Conservation (phyloP, 192 early-diverging fungal species). For the Coemansia sp. region DNA sequence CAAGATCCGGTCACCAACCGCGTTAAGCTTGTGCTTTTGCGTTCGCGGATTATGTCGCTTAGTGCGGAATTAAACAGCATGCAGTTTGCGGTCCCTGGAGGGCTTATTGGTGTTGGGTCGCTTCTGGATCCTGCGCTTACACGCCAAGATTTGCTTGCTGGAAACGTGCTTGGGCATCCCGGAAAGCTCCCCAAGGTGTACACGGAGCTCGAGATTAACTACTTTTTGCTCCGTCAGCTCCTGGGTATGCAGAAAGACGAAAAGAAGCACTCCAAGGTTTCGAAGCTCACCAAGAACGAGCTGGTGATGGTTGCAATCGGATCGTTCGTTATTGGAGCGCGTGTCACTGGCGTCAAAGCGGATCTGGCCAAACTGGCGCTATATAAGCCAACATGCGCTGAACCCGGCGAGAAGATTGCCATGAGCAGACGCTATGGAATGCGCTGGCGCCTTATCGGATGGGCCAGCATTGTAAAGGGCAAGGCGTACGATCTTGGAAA, state of each 20-base stretch:
- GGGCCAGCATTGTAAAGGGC: conserved; percentile 94
- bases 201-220: conserved; percentile 95
- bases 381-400: conserved; percentile 89
- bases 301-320: conserved; percentile 97
- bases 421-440: conserved; percentile 93
- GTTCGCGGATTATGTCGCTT: conserved; percentile 84
- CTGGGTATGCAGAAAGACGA: conserved; percentile 96
- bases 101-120: conserved; percentile 98
- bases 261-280: conserved; percentile 97
- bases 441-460: conserved; percentile 99
- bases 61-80: conserved; percentile 87
- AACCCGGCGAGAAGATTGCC: conserved; percentile 94
- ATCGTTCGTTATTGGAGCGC: conserved; percentile 89
- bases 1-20: conserved; percentile 82
- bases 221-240: conserved; percentile 92
- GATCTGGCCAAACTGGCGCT: conserved; percentile 94
- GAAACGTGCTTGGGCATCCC: conserved; percentile 89
- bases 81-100: conserved; percentile 98
- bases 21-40: conserved; percentile 80
- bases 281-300: conserved; percentile 91
- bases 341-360: conserved; percentile 90
- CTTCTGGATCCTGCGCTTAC: conserved; percentile 93
- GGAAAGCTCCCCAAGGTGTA: conserved; percentile 93
- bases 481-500: conserved; percentile 27
- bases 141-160: conserved; percentile 94